Evolutionary conservation across 768 basidiomycete species (phyloP).

Genomic region (Phanerochaete carnosa): DNA sequence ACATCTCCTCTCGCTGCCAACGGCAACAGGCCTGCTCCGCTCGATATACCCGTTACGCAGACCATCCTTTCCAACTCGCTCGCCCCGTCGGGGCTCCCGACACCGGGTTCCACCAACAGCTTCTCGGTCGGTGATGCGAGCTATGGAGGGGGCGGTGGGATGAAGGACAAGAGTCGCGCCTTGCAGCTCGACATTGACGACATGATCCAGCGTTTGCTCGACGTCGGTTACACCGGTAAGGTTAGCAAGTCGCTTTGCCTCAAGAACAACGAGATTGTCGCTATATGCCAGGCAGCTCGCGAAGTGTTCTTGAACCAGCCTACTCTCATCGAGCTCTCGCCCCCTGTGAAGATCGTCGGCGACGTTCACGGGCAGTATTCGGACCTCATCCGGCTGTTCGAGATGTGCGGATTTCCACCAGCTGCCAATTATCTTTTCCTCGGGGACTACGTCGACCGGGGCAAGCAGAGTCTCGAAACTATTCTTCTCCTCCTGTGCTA

Average conservation of each 20-base stretch:
- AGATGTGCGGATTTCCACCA: constrained; percentile 99
- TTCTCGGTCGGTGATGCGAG: constrained; percentile 35
- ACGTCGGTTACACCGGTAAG: constrained; percentile 97
- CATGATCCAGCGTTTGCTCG: constrained; percentile 94
- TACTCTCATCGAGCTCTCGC: constrained; percentile 93
- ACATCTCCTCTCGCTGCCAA: constrained; percentile 18
- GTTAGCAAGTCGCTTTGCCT: constrained; percentile 93
- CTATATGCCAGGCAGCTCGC: constrained; percentile 91
- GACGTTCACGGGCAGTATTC: constrained; percentile 99
- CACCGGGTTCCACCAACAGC: constrained; percentile 42
- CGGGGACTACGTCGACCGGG: constrained; percentile 98
- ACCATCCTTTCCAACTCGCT: constrained; percentile 80
- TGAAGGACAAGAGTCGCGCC: constrained; percentile 61
- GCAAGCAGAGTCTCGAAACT: constrained; percentile 97
- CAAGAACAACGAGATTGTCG: constrained; percentile 94
- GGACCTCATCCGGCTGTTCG: constrained; percentile 96
- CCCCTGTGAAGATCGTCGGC: constrained; percentile 98
- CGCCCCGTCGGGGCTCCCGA: constrained; percentile 40
- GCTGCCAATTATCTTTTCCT: constrained; percentile 97
- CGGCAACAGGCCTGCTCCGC: constrained; percentile 44
- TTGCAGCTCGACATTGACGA: constrained; percentile 91
- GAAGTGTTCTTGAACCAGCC: constrained; percentile 97
- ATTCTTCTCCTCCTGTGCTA: constrained; percentile 96
- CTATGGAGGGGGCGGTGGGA: constrained; percentile 26
- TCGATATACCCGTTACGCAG: constrained; percentile 78